Base-by-base conservation (phyloP, 176 grass and related monocot species). In the Musa beccarii region DNA sequence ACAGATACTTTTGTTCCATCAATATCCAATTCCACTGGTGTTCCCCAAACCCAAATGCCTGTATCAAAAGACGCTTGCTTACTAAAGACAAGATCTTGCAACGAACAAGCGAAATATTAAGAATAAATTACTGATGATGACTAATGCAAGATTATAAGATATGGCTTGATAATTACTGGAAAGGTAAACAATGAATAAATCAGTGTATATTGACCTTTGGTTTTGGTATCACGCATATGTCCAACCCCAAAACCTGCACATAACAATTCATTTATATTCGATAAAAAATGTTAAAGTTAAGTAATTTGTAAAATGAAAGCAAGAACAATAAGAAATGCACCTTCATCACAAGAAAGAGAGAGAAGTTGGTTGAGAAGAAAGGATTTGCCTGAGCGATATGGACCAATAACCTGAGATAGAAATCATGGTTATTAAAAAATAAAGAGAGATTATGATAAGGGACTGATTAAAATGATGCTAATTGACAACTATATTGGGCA, bases 361-460 rank as follows among this genome's bases (percentile, higher is more conserved):
- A 98, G 95, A 79, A 93, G 95, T 77, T 93, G 90, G 76, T 98
- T 98, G 75, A 98, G 90, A 81, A 93, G 90, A 78, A 98, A 98
- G 64, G 90, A 98, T 76, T 98, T 93, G 1, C 95, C 95, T 7
- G 86, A 98, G 78, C 95, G 80, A 66, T 98, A 98, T 8, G 90
- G 88, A 15, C 90, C 90, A 55, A 93, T 97, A 73, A 98, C 86
- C 94, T 98, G 79, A 68, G 65, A 76, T 73, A 28, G 53, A 8
- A 78, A 52, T 75, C 17, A 68, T 52, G 56, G 0, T 72, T n/a
- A 83, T 29, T 52, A 24, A 82, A 21, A 54, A 19, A 16, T 78
- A 52, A 72, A 68, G 4, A 49, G 34, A 43, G 34, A 43, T 43
- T 43, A 43, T 43, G 0, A 43, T 43, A 43, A 34, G 3, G 21